A percentile compares a stretch with the other conserved stretches of the same genome.
Evolutionary conservation across 106 monocot species (phyloP).

Genomic region (Acorus gramineus): DNA sequence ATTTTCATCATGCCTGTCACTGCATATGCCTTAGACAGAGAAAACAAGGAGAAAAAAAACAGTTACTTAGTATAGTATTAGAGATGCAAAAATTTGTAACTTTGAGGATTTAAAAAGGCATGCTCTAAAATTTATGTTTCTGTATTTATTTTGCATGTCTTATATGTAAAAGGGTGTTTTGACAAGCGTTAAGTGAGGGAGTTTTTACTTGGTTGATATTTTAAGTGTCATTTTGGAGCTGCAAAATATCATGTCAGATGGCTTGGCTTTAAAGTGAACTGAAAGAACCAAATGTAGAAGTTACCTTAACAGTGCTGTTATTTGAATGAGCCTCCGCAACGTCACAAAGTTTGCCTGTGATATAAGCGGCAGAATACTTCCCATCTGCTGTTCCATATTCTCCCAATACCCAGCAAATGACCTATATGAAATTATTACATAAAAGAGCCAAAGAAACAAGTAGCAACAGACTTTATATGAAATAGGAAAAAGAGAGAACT

Average conservation of each 20-base stretch:
- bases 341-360: slow-evolving; percentile 88
- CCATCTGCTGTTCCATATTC: slow-evolving; percentile 98
- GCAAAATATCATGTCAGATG: neutral
- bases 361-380: slow-evolving; percentile 81
- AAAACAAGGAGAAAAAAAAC: slow-evolving; percentile 7
- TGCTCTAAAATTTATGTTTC: too few relatives aligned
- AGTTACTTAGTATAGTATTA: neutral
- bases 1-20: slow-evolving; percentile 89
- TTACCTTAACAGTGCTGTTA: slow-evolving; percentile 87
- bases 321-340: slow-evolving; percentile 72
- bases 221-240: too few relatives aligned
- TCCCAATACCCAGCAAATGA: slow-evolving; percentile 96
- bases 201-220: too few relatives aligned
- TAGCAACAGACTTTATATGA: neutral
- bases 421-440: slow-evolving; percentile 36
- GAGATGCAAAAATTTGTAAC: slow-evolving; percentile 1
- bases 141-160: too few relatives aligned
- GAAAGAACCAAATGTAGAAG: neutral
- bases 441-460: too few relatives aligned
- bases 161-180: too few relatives aligned
- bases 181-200: too few relatives aligned
- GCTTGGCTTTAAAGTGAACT: neutral
- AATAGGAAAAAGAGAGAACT: slow-evolving; percentile 5
- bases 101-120: neutral
- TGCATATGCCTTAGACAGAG: slow-evolving; percentile 62